phyloP scores from a whole-genome alignment of 2,329 filamentous ascomycete genomes.

The Neonectria coccinea region DNA sequence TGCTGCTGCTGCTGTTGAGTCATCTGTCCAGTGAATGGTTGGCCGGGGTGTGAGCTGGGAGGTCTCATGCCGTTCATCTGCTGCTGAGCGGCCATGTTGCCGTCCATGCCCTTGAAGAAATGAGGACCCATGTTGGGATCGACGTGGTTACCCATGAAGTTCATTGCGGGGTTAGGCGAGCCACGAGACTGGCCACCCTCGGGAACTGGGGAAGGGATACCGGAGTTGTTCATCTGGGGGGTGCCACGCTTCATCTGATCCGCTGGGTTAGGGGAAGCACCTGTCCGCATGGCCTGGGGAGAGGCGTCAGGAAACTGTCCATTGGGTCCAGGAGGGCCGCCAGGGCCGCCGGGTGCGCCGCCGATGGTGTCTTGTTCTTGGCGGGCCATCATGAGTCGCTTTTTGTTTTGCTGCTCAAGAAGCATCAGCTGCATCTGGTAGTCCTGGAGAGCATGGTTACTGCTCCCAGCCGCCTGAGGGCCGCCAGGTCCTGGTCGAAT shows the following conservation, averaged over 20 bases:
- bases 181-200: conserved; percentile 75
- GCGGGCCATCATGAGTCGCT: conserved; percentile 84
- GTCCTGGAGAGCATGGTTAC: conserved; percentile 85
- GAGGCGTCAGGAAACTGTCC: conserved; percentile 78
- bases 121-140: conserved; percentile 70
- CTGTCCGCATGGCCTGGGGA: conserved; percentile 74
- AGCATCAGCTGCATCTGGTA: conserved; percentile 93
- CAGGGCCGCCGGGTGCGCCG: conserved; percentile 65
- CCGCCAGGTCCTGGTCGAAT: conserved; percentile 68
- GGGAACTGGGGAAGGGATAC: conserved; percentile 77
- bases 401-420: conserved; percentile 89
- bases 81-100: conserved; percentile 62
- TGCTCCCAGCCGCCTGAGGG: conserved; percentile 61
- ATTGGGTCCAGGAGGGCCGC: conserved; percentile 66
- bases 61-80: conserved; percentile 77
- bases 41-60: conserved; percentile 74
- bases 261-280: conserved; percentile 79
- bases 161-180: conserved; percentile 72
- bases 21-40: conserved; percentile 69
- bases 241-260: conserved; percentile 85
- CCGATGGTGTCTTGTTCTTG: conserved; percentile 77
- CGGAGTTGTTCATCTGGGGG: conserved; percentile 76
- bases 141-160: conserved; percentile 72
- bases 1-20: conserved; percentile 66
- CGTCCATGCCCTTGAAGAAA: conserved; percentile 69